Percentiles rank a stretch among this genome's conserved stretches.
phyloP scores from a whole-genome alignment of 768 basidiomycete species.

The Termitomyces sp. region DNA sequence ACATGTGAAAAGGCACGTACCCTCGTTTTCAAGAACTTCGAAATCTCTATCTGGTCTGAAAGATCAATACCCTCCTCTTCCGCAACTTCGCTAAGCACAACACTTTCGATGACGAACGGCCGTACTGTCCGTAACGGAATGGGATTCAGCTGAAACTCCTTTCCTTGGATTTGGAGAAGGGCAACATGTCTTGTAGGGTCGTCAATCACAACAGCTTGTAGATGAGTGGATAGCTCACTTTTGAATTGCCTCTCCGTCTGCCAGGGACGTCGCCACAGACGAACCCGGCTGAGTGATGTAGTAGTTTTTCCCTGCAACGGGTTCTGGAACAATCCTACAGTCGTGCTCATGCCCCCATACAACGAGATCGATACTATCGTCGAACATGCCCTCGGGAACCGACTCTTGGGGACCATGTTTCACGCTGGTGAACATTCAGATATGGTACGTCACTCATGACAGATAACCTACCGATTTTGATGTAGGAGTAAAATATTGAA shows the following conservation, averaged over 20 bases:
- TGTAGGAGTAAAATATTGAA: conserved; percentile 94
- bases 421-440: conserved; percentile 51
- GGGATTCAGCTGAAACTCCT: conserved; percentile 82
- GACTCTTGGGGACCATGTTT: conserved; percentile 93
- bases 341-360: conserved; percentile 99
- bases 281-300: conserved; percentile 94
- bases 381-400: conserved; percentile 96
- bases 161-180: conserved; percentile 82
- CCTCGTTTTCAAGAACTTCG: conserved; percentile 73
- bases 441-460: background rate
- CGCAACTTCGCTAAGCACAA: conserved; percentile 71
- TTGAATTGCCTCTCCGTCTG: conserved; percentile 88
- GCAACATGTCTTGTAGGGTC: conserved; percentile 77
- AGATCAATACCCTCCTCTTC: conserved; percentile 78
- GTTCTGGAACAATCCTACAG: conserved; percentile 87
- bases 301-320: conserved; percentile 89
- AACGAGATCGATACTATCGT: conserved; percentile 90
- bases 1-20: conserved; percentile 32
- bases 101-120: conserved; percentile 88
- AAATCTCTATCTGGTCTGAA: conserved; percentile 79
- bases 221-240: conserved; percentile 54
- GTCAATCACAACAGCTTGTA: background rate
- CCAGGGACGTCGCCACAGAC: conserved; percentile 90
- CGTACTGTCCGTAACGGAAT: conserved; percentile 89
- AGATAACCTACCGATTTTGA: conserved; percentile 80